phyloP scores from a whole-genome alignment of 2,329 filamentous ascomycete species.

The Fusarium aywerte region DNA sequence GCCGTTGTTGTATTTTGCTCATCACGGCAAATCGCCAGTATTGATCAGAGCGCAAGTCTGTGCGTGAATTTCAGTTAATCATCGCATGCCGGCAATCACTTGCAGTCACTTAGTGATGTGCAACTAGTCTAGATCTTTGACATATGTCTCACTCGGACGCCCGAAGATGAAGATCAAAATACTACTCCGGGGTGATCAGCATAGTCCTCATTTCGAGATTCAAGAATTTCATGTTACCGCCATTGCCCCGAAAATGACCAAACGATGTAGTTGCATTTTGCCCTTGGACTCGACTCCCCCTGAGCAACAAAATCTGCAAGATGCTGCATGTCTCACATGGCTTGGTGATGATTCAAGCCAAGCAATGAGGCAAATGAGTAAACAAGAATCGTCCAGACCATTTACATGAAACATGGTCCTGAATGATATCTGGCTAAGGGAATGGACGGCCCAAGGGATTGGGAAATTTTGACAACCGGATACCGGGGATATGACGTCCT shows the following conservation, averaged over 20 bases:
- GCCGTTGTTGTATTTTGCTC: background rate
- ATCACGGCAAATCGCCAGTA: background rate
- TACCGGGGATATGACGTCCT: slow-evolving; percentile 7
- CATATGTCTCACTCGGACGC: background rate
- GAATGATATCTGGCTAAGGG: background rate
- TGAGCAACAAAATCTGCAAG: background rate
- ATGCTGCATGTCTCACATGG: slow-evolving; percentile 13
- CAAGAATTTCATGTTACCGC: background rate
- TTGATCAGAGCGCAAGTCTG: background rate
- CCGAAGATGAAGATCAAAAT: background rate
- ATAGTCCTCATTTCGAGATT: background rate
- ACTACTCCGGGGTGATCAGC: background rate
- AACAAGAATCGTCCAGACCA: background rate
- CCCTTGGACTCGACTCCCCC: slow-evolving; percentile 1
- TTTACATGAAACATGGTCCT: slow-evolving; percentile 16
- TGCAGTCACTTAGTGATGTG: background rate
- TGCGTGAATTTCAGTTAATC: slow-evolving; percentile 8
- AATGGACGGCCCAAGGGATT: slow-evolving; percentile 2
- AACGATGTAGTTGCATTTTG: background rate
- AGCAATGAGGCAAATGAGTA: slow-evolving; percentile 9
- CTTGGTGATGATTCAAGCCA: slow-evolving; percentile 13
- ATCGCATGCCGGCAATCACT: background rate
- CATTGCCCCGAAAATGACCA: background rate
- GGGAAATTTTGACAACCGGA: background rate
- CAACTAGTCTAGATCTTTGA: background rate